Conservation (phyloP, 352 stramenopile species). For the Phytophthora capsici region DNA sequence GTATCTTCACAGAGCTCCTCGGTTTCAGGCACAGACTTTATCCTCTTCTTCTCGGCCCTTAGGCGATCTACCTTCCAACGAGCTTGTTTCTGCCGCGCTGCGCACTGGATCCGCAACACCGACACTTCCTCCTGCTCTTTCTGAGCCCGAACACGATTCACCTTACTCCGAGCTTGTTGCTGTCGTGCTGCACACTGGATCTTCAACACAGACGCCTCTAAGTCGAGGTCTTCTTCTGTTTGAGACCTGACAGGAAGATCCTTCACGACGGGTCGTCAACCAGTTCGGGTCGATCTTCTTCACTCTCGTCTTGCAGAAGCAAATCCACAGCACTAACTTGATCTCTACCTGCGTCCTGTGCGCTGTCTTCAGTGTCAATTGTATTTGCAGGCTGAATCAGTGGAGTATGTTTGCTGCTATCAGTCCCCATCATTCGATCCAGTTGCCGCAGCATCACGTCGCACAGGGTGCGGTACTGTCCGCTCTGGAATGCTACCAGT, state of each 20-base stretch:
- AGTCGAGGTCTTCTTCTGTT: neutral
- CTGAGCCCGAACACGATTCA: conserved; percentile 9
- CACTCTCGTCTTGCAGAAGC: conserved; percentile 14
- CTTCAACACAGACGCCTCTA: conserved; percentile 15
- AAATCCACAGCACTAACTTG: conserved; percentile 26
- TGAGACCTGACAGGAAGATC: neutral
- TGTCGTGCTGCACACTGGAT: conserved; percentile 53
- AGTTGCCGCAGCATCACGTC: conserved; percentile 66
- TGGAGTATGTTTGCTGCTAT: conserved; percentile 4
- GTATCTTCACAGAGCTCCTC: neutral
- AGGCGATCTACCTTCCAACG: conserved; percentile 43
- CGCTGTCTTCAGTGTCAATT: neutral
- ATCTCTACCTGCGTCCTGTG: neutral
- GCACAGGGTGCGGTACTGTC: conserved; percentile 61
- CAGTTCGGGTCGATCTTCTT: conserved; percentile 7
- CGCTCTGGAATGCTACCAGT: conserved; percentile 46
- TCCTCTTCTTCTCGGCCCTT: conserved; percentile 19
- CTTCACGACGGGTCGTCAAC: conserved; percentile 1
- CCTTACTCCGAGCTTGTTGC: conserved; percentile 33
- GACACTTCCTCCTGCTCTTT: conserved; percentile 29
- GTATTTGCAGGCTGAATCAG: conserved; percentile 6
- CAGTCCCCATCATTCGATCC: conserved; percentile 58
- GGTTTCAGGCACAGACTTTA: neutral
- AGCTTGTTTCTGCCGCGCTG: conserved; percentile 54
- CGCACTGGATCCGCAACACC: conserved; percentile 62